phyloP scores from a whole-genome alignment of 306 rosid genomes.

The Phaseolus lunatus region DNA sequence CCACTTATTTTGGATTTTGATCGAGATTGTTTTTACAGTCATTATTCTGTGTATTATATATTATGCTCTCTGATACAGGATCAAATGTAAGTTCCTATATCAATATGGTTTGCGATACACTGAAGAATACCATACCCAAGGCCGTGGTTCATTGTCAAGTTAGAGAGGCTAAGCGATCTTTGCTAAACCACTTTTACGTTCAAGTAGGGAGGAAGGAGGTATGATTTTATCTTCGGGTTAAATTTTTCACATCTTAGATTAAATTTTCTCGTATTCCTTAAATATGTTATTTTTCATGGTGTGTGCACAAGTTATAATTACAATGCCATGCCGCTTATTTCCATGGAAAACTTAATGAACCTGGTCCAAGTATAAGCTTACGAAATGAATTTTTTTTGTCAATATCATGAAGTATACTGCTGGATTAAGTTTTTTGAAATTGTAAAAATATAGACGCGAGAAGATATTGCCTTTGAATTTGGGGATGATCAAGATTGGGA shows the following conservation, averaged over 20 bases:
- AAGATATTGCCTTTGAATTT: conserved; percentile 2
- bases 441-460: background rate
- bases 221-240: conserved; percentile 36
- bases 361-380: background rate
- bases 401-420: background rate
- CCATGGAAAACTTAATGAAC: conserved; percentile 27
- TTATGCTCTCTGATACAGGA: conserved; percentile 61
- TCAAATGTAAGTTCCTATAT: conserved; percentile 91
- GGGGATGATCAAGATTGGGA: background rate
- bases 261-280: conserved; percentile 13
- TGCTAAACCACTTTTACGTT: conserved; percentile 79
- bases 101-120: conserved; percentile 83
- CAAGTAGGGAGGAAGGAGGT: conserved; percentile 95
- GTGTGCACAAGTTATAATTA: conserved; percentile 16
- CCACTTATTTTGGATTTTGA: conserved; percentile 24
- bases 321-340: conserved; percentile 7
- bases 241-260: conserved; percentile 18
- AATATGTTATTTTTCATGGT: conserved; percentile 22
- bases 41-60: conserved; percentile 25
- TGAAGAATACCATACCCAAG: conserved; percentile 90
- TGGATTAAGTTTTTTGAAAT: conserved; percentile 17
- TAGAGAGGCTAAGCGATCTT: conserved; percentile 96
- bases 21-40: conserved; percentile 30
- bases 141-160: conserved; percentile 99
- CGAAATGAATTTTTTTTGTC: background rate